phyloP scores from a whole-genome alignment of 306 rosid genomes.

The Cucumis cinereus region DNA sequence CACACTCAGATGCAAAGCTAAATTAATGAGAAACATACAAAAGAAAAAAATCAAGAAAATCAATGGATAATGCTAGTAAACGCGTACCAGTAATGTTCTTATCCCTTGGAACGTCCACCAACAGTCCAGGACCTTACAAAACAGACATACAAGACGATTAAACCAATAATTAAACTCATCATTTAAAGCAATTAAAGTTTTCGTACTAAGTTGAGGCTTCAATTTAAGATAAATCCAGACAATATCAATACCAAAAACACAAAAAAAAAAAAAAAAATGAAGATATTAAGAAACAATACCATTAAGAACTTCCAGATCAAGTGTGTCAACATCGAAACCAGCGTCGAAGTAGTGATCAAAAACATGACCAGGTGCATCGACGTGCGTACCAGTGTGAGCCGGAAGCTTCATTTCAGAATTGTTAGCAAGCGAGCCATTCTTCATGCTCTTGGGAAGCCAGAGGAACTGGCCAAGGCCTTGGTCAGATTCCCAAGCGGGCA shows the following conservation, averaged over 20 bases:
- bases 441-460: constrained; percentile 43
- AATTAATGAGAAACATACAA: not conserved
- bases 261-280: not conserved
- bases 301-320: constrained; percentile 55
- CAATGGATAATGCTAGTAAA: not conserved
- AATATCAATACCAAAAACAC: not conserved
- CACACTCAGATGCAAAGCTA: not conserved
- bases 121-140: constrained; percentile 41
- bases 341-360: constrained; percentile 51
- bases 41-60: not conserved
- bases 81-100: constrained; percentile 55
- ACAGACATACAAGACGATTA: not conserved
- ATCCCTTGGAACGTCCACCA: constrained; percentile 61
- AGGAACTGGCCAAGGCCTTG: constrained; percentile 53
- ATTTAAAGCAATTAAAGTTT: not conserved
- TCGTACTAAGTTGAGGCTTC: not conserved
- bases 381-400: constrained; percentile 65
- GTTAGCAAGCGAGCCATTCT: constrained; percentile 52
- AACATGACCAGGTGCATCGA: constrained; percentile 57
- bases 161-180: not conserved
- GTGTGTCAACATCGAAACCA: constrained; percentile 58
- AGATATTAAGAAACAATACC: constrained; percentile 13
- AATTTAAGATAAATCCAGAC: not conserved
- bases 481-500: constrained; percentile 40
- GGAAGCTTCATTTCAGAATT: constrained; percentile 33